phyloP scores from a whole-genome alignment of 1,139 yeast genomes.

The Pichia norvegensis region DNA sequence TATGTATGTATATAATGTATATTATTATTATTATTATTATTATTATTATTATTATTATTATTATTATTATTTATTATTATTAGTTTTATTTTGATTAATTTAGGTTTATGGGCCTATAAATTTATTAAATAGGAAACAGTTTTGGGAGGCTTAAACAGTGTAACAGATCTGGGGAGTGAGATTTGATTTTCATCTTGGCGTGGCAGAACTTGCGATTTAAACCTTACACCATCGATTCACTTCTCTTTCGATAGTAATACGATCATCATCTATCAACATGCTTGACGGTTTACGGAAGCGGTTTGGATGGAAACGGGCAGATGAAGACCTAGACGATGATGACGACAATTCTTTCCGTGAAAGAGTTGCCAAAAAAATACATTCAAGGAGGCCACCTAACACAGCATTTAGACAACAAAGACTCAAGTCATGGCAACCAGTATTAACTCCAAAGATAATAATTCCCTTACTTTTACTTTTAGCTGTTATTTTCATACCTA shows the following conservation, averaged over 20 bases:
- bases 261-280: conserved; percentile 2
- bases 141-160: too few species aligned
- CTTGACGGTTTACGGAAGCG: conserved; percentile 11
- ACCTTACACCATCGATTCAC: too few species aligned
- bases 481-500: conserved; percentile 64
- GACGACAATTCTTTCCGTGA: conserved; percentile 19
- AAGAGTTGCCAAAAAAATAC: conserved; percentile 29
- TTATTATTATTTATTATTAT: too few species aligned
- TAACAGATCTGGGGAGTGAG: too few species aligned
- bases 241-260: not conserved
- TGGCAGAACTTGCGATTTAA: too few species aligned
- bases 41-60: too few species aligned
- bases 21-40: not conserved
- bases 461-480: conserved; percentile 55
- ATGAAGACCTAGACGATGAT: conserved; percentile 6
- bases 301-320: not conserved
- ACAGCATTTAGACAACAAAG: conserved; percentile 77
- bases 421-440: conserved; percentile 78
- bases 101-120: too few species aligned
- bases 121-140: too few species aligned
- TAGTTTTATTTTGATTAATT: too few species aligned
- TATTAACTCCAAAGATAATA: conserved; percentile 68
- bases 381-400: conserved; percentile 63
- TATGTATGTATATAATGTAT: conserved; percentile 2
- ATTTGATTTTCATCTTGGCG: too few species aligned